Conservation (phyloP, 768 basidiomycete genomes). For the Amanita rubescens region DNA sequence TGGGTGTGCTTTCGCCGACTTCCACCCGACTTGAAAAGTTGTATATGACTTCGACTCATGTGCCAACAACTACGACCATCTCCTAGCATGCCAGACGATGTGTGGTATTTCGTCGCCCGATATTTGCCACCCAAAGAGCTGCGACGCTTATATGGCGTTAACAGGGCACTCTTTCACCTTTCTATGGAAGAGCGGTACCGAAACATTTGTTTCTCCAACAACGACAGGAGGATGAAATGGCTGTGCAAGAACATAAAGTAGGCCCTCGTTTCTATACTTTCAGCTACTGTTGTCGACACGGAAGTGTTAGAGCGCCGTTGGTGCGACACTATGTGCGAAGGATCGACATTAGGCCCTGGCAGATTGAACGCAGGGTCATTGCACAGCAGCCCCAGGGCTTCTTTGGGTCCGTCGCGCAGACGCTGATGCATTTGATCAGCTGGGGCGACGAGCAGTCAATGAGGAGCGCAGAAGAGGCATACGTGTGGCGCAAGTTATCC, state of each 20-base stretch:
- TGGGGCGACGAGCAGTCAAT: conserved; percentile 15
- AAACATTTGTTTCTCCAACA: conserved; percentile 14
- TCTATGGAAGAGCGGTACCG: conserved; percentile 16
- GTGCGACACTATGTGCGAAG: conserved; percentile 25
- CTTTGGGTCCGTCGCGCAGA: conserved; percentile 20
- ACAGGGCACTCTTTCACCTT: conserved; percentile 14
- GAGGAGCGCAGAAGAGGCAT: conserved; percentile 24
- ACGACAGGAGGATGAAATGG: conserved; percentile 15
- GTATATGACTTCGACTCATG: background rate
- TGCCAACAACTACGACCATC: background rate
- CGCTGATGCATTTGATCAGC: conserved; percentile 17
- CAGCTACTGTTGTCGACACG: background rate
- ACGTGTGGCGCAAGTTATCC: conserved; percentile 24
- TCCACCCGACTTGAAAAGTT: background rate
- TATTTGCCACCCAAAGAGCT: conserved; percentile 15
- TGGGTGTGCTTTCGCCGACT: background rate
- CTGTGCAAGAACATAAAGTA: conserved; percentile 18
- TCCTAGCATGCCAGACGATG: conserved; percentile 13
- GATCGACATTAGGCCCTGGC: conserved; percentile 34
- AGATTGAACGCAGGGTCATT: conserved; percentile 27
- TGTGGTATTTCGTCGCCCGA: conserved; percentile 16
- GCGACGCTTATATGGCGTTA: conserved; percentile 15
- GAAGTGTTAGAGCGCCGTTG: conserved; percentile 17
- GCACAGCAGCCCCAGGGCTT: conserved; percentile 21
- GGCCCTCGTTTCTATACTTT: conserved; percentile 2